These are phyloP conservation scores for Physaria fendleri DNA, from an alignment of 345 rosid species.

Conservation along the genomic window DNA sequence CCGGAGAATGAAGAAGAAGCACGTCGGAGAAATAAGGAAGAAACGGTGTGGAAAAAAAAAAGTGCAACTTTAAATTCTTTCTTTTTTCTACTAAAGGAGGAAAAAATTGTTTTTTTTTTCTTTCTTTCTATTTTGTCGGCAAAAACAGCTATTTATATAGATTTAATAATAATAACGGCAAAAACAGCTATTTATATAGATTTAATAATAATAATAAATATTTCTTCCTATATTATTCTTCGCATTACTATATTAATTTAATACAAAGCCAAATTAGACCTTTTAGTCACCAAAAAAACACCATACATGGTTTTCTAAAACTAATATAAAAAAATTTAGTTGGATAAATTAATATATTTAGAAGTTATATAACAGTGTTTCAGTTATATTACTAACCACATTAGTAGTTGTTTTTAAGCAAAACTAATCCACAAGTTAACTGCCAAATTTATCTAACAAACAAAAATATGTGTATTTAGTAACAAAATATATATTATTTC, in stretches of 20 bases:
- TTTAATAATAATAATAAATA: no score
- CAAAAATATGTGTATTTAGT: neutral
- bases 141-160: constrained; percentile 9
- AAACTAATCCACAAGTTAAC: constrained; percentile 20
- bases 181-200: constrained; percentile 6
- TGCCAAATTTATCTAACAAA: neutral
- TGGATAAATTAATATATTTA: neutral
- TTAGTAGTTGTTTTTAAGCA: neutral
- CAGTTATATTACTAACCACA: constrained; percentile 20
- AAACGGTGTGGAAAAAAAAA: neutral
- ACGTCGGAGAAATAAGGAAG: constrained; percentile 20
- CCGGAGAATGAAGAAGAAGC: constrained; percentile 11
- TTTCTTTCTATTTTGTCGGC: constrained; percentile 29
- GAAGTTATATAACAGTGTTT: neutral
- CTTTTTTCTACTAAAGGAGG: constrained; percentile 2
- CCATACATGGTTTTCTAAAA: no score
- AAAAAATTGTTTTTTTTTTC: neutral
- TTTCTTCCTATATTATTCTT: neutral
- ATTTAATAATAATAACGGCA: no score
- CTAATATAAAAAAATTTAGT: no score
- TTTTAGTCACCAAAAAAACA: no score
- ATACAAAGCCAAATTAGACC: neutral
- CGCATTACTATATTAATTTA: neutral
- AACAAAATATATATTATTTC: no score
- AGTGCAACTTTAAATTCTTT: neutral